Evolutionary conservation across 2,329 filamentous ascomycete species (phyloP).

Genomic region (Hypoxylon sp.): DNA sequence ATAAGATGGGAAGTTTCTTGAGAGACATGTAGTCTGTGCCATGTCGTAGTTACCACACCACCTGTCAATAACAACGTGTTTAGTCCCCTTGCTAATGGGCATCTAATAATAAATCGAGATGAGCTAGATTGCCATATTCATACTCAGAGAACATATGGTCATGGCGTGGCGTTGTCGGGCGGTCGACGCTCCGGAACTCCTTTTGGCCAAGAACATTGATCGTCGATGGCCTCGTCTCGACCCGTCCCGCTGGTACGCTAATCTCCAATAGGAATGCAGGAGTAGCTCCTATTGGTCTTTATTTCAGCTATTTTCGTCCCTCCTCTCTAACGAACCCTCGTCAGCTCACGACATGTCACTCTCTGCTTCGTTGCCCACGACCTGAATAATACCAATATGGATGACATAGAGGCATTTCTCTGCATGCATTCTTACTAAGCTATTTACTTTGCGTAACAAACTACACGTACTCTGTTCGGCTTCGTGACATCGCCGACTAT

Average conservation of each 20-base stretch:
- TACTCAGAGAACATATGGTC: background rate
- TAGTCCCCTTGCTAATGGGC: background rate
- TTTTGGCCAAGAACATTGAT: background rate
- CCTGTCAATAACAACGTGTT: background rate
- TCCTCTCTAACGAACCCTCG: background rate
- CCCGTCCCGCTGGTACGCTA: background rate
- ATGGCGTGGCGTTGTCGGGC: background rate
- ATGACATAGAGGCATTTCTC: background rate
- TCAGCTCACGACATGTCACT: background rate
- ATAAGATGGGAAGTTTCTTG: background rate
- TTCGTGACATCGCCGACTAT: too few species aligned
- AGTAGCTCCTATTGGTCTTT: slow-evolving; percentile 22
- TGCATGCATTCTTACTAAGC: background rate
- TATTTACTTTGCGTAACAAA: background rate
- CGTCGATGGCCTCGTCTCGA: background rate
- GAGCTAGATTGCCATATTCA: background rate
- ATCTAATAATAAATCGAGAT: background rate
- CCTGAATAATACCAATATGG: background rate
- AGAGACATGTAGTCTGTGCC: background rate
- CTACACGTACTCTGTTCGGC: background rate
- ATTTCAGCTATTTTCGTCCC: background rate
- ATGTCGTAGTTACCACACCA: background rate
- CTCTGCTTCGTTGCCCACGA: background rate
- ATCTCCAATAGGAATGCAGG: background rate
- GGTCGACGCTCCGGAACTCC: slow-evolving; percentile 17